These are phyloP conservation scores for Lipomyces chichibuensis DNA, from an alignment of 805 yeast species.

Conservation along the genomic window DNA sequence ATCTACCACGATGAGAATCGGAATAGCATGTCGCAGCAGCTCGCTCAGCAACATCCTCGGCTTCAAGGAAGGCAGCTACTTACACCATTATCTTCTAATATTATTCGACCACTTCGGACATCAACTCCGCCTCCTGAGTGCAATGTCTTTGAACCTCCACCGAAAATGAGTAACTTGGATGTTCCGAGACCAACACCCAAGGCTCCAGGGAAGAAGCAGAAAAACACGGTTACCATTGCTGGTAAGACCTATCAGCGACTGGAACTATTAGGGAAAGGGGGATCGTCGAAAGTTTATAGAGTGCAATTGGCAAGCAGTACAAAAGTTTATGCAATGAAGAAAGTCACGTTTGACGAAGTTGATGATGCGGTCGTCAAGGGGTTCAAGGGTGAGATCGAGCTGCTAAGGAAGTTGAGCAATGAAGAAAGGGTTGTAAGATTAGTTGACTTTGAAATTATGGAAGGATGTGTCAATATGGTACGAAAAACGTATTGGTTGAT, in stretches of 20 bases:
- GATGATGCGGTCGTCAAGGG: conserved; percentile 74
- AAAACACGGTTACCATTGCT: conserved; percentile 43
- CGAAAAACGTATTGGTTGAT: neutral
- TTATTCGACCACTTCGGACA: conserved; percentile 34
- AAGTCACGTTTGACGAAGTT: conserved; percentile 73
- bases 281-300: conserved; percentile 87
- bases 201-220: conserved; percentile 31
- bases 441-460: conserved; percentile 70
- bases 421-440: conserved; percentile 77
- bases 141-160: conserved; percentile 28
- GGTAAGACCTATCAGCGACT: conserved; percentile 68
- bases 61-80: conserved; percentile 30
- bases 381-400: conserved; percentile 86
- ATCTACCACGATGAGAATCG: conserved; percentile 26
- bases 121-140: conserved; percentile 29
- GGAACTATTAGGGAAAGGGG: conserved; percentile 87
- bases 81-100: conserved; percentile 35
- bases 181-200: conserved; percentile 31
- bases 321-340: conserved; percentile 74
- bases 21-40: neutral
- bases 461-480: conserved; percentile 66
- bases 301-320: conserved; percentile 58
- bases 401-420: conserved; percentile 61
- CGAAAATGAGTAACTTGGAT: conserved; percentile 35
- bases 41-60: neutral